Conservation (phyloP, 345 rosid genomes). For the Melaleuca quinquenervia region DNA sequence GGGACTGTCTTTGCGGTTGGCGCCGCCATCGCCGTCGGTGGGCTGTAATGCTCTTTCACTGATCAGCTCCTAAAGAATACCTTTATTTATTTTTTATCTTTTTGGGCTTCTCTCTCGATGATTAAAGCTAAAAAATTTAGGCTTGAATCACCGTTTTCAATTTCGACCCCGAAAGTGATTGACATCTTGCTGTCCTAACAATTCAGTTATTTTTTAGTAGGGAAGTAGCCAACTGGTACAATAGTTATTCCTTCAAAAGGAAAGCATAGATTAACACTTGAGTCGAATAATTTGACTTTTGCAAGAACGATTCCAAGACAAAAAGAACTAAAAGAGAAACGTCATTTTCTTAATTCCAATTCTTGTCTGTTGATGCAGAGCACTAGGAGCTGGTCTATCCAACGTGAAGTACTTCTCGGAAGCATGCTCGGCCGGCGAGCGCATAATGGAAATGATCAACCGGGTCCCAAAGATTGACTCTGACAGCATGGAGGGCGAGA, state of each 20-base stretch:
- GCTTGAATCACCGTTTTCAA: neutral
- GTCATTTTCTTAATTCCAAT: neutral
- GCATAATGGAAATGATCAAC: conserved; percentile 57
- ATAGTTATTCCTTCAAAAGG: neutral
- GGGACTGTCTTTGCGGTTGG: conserved; percentile 11
- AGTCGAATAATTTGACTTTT: neutral
- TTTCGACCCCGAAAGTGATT: neutral
- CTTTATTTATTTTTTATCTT: neutral
- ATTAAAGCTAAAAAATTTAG: neutral
- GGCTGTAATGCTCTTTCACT: conserved; percentile 21
- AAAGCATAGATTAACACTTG: neutral
- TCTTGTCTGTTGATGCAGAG: conserved; percentile 13
- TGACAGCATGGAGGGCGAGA: conserved; percentile 43
- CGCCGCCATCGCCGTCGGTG: conserved; percentile 8
- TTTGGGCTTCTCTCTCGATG: neutral
- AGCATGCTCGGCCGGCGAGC: conserved; percentile 58
- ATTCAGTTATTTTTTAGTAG: neutral
- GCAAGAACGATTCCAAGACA: neutral
- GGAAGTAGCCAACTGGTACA: neutral
- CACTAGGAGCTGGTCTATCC: conserved; percentile 59
- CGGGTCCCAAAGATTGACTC: conserved; percentile 73
- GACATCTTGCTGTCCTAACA: neutral
- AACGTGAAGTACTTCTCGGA: conserved; percentile 66
- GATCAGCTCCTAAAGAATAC: neutral
- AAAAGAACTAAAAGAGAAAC: neutral